Conservation (phyloP, 208 protist species). For the Trypanosoma congolense region DNA sequence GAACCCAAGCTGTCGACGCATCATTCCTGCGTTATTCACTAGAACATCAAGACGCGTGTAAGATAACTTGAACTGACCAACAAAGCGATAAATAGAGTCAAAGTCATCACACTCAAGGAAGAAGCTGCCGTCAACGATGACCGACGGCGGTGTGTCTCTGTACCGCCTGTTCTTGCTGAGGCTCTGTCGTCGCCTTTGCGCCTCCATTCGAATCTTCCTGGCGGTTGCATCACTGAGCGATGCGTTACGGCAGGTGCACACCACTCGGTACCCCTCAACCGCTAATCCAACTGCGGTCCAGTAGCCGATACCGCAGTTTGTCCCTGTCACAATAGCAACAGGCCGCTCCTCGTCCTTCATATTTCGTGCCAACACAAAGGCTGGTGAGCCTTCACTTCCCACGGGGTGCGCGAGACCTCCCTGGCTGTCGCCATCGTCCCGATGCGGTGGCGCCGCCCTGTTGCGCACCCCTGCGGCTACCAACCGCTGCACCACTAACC, state of each 20-base stretch:
- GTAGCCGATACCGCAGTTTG: slow-evolving; percentile 87
- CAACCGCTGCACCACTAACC: slow-evolving; percentile 36
- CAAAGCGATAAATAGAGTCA: slow-evolving; percentile 56
- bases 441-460: slow-evolving; percentile 24
- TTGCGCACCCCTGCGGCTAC: slow-evolving; percentile 51
- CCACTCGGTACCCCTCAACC: slow-evolving; percentile 65
- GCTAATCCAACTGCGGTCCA: slow-evolving; percentile 77
- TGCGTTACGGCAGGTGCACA: slow-evolving; percentile 70
- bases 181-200: slow-evolving; percentile 23
- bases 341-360: slow-evolving; percentile 52
- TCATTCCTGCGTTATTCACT: slow-evolving; percentile 86
- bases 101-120: slow-evolving; percentile 81
- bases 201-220: slow-evolving; percentile 33
- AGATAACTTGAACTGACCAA: slow-evolving; percentile 30
- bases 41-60: slow-evolving; percentile 77
- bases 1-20: slow-evolving; percentile 48
- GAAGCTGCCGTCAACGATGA: slow-evolving; percentile 52
- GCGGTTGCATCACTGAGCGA: slow-evolving; percentile 51
- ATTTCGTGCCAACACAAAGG: slow-evolving; percentile 39
- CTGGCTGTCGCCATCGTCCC: neutral
- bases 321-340: slow-evolving; percentile 87
- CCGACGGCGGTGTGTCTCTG: slow-evolving; percentile 27
- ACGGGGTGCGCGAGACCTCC: neutral
- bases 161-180: slow-evolving; percentile 25
- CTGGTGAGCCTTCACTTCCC: slow-evolving; percentile 1